Evolutionary conservation across 2,329 filamentous ascomycete genomes (phyloP), one percentile per base, ranked within the genome.

Genomic region (Acarospora socialis): DNA sequence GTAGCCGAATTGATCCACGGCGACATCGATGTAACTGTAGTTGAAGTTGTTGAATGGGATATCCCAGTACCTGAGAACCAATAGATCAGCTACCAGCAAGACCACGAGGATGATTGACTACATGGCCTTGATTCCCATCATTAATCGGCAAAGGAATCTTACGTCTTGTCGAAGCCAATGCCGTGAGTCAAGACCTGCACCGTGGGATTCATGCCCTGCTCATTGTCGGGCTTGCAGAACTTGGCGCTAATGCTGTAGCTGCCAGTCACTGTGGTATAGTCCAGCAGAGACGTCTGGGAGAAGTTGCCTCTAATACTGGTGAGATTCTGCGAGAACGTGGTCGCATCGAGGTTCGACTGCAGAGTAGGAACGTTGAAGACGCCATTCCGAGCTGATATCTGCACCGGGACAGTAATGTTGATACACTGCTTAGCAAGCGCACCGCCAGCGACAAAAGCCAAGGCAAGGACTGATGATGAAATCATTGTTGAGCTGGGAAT

Each of bases 11-110:
- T 58, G 41, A 24, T 60, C 63, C 2, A 74, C 59, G 2, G 73
- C 73, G 8, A 53, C 51, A 28, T 66, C 57, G 17, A 70, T 60
- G 48, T 78, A 79, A 45, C 64, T 71, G 55, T 79, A 77, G 46
- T 73, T 70, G 56, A 61, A 66, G 43, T 64, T 55, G 46, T 70
- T 61, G 53, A 57, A 66, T 1, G 68, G 49, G 7, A 68, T 49
- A 46, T 78, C 70, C 72, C 73, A 78, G 56, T 77, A 78, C 26
- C 59, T 66, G 29, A 47, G 48, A 32, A 56, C 53, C 35, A 59
- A 59, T 57, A 47, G 29, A 61, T 52, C 43, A 62, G n/a, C n/a
- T n/a, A n/a, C n/a, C n/a, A n/a, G n/a, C n/a, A n/a, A n/a, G n/a
- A n/a, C n/a, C n/a, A n/a, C n/a, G n/a, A n/a, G n/a, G n/a, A n/a